Base-by-base conservation (phyloP, 2,329 filamentous ascomycete genomes). In the Trichophyton mentagrophytes region DNA sequence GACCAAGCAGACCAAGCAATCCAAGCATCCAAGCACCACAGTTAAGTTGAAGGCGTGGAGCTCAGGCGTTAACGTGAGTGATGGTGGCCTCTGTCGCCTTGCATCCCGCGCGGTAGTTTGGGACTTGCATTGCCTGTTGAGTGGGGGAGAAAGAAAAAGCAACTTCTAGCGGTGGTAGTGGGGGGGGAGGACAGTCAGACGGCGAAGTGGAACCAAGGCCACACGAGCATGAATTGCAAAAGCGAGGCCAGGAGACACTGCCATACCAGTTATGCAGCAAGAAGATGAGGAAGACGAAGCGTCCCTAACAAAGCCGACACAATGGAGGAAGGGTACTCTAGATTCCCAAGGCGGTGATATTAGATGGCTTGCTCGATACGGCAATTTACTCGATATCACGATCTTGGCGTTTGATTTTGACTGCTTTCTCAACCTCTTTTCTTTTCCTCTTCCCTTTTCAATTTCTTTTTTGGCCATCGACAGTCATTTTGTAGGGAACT, bases 61-160 rank as follows among this genome's bases (percentile, higher is more conserved):
- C 46, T 49, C 46, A 51, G 51, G 51, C 51, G 51, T 55, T 55
- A 55, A 55, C 51, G 51, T 36, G 30, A 36, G 11, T 55, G 9
- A n/a, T 15, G 25, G 51, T 55, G 51, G 51, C 20, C 51, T 55
- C 27, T n/a, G 30, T 55, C 27, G 51, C 51, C 27, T 55, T 55
- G 51, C 30, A 55, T 36, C 51, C 27, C 51, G 51, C 51, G 51
- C 51, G 51, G 51, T 55, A 55, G 30, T 55, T 55, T 55, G 27
- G 27, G 51, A 55, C 27, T 55, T 55, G 51, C 51, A 17, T 55
- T 27, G 51, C 51, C 51, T 20, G 13, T 44, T 20, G 13, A 36
- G 51, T 55, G 51, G 51, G 51, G 51, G 27, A 15, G 25, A 3
- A 5, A 27, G 46, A 51, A 55, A 55, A 55, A 55, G 51, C 30